Base-by-base conservation (phyloP, 768 basidiomycete genomes). In the Hysterangium stoloniferum region DNA sequence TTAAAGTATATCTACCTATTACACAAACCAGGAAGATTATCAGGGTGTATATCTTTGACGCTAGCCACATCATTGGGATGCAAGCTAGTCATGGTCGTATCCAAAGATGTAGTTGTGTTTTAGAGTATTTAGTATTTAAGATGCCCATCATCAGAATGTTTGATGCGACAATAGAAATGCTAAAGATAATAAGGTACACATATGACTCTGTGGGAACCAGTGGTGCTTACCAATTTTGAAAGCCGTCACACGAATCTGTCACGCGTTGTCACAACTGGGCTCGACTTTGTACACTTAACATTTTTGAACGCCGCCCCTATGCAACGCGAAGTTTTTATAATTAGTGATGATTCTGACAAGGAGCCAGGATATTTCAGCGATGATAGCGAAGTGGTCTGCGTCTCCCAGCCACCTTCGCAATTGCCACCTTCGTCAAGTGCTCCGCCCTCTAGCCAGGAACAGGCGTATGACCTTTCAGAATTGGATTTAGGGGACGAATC, bases 21-120 rank as follows among this genome's bases (percentile, higher is more conserved):
- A n/a, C n/a, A 33, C 13, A 33, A 48, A n/a, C 56, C 51, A 28
- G 72, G 68, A 35, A 74, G 59, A 48, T 68, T 65, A 42, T 62
- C 54, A 25, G 66, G 67, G 22, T 68, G 65, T 48, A 58, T 54
- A 45, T 38, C 29, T 52, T 66, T 61, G 40, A 66, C 57, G 35
- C 38, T 48, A 17, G 24, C 19, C 24, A 45, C 44, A 19, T 15
- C 38, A 33, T 38, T 11, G 4, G 20, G n/a, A 22, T 22, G 33
- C 29, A 48, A 24, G 34, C 19, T 48, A 11, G 47, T 33, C 47
- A 48, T 48, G 34, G 33, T 22, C 13, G 13, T n/a, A n/a, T n/a
- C n/a, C n/a, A n/a, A n/a, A n/a, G n/a, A n/a, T n/a, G n/a, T n/a
- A n/a, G n/a, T n/a, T n/a, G n/a, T n/a, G n/a, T n/a, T n/a, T n/a